Conservation (phyloP, 108 stramenopile genomes). For the Fragilaria radians region DNA sequence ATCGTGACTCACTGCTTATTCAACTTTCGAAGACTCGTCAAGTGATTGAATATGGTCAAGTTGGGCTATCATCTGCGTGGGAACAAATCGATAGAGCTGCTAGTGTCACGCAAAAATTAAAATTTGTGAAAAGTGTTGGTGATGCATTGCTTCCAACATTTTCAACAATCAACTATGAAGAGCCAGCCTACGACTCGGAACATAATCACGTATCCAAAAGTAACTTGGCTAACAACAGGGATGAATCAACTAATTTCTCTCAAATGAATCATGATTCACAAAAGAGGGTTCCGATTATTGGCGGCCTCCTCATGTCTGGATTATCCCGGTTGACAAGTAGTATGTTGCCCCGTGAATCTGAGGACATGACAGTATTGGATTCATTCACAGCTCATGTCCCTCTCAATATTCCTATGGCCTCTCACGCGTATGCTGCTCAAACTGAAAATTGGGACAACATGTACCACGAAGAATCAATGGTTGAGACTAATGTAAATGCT, state of each 20-base stretch:
- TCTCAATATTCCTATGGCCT: background rate
- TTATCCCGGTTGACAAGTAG: constrained; percentile 54
- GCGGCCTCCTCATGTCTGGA: constrained; percentile 62
- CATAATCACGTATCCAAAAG: background rate
- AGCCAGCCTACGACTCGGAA: background rate
- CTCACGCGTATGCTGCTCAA: background rate
- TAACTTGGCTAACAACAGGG: no score
- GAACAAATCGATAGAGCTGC: constrained; percentile 35
- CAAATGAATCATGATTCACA: background rate
- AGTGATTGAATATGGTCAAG: constrained; percentile 17
- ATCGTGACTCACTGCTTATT: constrained; percentile 42
- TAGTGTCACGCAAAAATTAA: constrained; percentile 28
- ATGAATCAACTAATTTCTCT: background rate
- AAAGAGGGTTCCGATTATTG: constrained; percentile 65
- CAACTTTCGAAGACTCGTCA: constrained; percentile 18
- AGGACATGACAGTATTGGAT: no score
- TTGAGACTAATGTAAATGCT: background rate
- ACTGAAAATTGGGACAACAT: no score
- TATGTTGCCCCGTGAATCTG: constrained; percentile 53
- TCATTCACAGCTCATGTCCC: no score
- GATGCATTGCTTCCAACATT: constrained; percentile 3
- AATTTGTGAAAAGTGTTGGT: constrained; percentile 14
- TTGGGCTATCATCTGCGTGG: constrained; percentile 38
- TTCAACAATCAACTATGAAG: background rate
- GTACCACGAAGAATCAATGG: background rate